Conservation (phyloP, 2,329 filamentous ascomycete genomes). For the Penicillium hordei region DNA sequence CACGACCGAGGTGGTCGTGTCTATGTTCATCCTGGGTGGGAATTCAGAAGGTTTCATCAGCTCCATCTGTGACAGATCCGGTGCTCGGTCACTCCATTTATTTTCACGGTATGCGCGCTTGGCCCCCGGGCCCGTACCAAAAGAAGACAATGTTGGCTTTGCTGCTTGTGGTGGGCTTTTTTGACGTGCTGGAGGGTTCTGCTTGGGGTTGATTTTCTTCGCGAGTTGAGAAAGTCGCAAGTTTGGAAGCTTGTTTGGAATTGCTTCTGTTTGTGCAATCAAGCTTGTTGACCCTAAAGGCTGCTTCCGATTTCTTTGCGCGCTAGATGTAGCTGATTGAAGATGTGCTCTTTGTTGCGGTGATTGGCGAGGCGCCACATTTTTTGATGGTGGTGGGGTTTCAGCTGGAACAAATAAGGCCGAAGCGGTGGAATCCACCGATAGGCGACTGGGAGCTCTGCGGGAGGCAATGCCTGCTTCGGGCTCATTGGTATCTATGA, state of each 20-base stretch:
- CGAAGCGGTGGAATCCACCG: neutral
- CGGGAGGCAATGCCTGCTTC: neutral
- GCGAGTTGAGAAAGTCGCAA: neutral
- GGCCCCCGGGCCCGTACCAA: neutral
- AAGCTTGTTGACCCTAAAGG: neutral
- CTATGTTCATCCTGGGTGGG: slow-evolving; percentile 13
- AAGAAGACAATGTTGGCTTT: neutral
- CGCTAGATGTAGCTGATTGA: neutral
- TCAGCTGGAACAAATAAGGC: neutral
- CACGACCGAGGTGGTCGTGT: neutral
- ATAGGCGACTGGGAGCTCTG: neutral
- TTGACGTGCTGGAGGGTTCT: neutral
- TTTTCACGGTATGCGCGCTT: neutral
- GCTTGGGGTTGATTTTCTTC: neutral
- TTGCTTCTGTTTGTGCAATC: neutral
- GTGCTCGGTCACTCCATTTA: slow-evolving; percentile 34
- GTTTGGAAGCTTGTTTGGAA: neutral
- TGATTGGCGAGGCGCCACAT: neutral
- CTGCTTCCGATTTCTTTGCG: neutral
- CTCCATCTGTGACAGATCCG: slow-evolving; percentile 38
- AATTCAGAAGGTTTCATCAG: slow-evolving; percentile 39
- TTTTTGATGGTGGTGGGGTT: neutral
- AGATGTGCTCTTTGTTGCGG: neutral
- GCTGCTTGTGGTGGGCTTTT: neutral
- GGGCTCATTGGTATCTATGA: neutral